These are phyloP conservation scores for Pythium aristosporum DNA, from an alignment of 352 stramenopile species.

Conservation along the genomic window DNA sequence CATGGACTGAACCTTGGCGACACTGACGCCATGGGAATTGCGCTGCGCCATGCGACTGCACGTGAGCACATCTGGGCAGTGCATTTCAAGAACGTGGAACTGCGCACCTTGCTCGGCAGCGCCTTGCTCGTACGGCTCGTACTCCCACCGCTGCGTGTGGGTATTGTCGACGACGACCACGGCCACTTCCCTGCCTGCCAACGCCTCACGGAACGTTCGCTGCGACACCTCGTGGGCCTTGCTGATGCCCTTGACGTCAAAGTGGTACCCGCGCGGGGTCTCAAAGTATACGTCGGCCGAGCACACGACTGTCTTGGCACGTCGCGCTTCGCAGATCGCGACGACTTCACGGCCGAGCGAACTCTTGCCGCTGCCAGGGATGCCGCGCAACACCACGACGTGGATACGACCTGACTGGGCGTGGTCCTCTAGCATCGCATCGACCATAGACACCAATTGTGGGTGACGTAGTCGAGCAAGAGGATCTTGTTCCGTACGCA, in stretches of 20 bases:
- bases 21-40: slow-evolving; percentile 66
- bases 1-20: slow-evolving; percentile 68
- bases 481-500: not conserved
- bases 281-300: slow-evolving; percentile 74
- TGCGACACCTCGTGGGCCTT: slow-evolving; percentile 53
- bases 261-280: slow-evolving; percentile 56
- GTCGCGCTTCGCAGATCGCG: slow-evolving; percentile 33
- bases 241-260: slow-evolving; percentile 50
- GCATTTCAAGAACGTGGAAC: slow-evolving; percentile 50
- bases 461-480: slow-evolving; percentile 33
- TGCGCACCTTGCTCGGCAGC: not conserved
- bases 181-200: slow-evolving; percentile 20
- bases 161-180: slow-evolving; percentile 79
- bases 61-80: slow-evolving; percentile 42
- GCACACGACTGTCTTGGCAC: slow-evolving; percentile 34
- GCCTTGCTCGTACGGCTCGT: slow-evolving; percentile 45
- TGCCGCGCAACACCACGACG: slow-evolving; percentile 66
- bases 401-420: slow-evolving; percentile 19
- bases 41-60: slow-evolving; percentile 54
- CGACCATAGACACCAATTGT: slow-evolving; percentile 33
- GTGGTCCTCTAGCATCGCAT: slow-evolving; percentile 37
- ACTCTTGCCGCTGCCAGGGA: slow-evolving; percentile 76
- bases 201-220: slow-evolving; percentile 35
- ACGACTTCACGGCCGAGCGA: slow-evolving; percentile 45
- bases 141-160: slow-evolving; percentile 69